Evolutionary conservation across 2,329 filamentous ascomycete species (phyloP), one percentile per base, ranked within the genome.

Genomic region (Chalaropsis thielavioides): DNA sequence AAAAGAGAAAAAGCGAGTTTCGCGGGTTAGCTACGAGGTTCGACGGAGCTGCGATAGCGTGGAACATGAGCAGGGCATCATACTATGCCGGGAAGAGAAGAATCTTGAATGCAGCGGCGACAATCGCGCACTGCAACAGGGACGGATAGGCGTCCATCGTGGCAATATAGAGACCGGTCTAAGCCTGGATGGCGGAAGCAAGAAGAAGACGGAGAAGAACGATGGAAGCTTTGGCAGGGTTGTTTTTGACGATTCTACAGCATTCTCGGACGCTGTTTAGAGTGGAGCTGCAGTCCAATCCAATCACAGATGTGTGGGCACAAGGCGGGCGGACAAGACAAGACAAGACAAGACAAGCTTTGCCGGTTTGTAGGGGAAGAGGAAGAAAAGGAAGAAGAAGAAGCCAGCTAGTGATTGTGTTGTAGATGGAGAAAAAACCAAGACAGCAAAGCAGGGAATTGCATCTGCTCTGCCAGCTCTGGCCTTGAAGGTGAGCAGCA

Each of bases 71-170:
- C 41, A 51, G 51, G 51, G 83, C 89, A 74, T 81, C 89, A 74
- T 81, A 96, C 92, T 97, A 97, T 70, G 92, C 89, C 38, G 92
- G 92, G 76, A 96, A 94, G 65, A 97, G 81, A 67, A 97, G 84
- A 68, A 96, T 80, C 78, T 97, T 97, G 75, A 97, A 84, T 41
- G 91, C 90, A 27, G 89, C 87, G 65, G 92, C 88, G 69, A 95
- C 86, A 70, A 95, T 77, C 70, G 90, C 90, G 79, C 88, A 92
- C 78, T 96, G 92, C 74, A 84, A 79, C 75, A 97, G 81, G n/a
- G 92, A 89, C 65, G 94, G 94, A 74, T 92, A 91, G 64, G 85
- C 76, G 69, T 92, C 89, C 90, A 95, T 95, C 72, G 70, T 74
- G 70, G 66, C 63, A 69, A 44, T 60, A 27, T 59, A 59, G 19